These are phyloP conservation scores for Quambalaria eucalypti DNA, from an alignment of 1,284 basidiomycete species.

Conservation along the genomic window DNA sequence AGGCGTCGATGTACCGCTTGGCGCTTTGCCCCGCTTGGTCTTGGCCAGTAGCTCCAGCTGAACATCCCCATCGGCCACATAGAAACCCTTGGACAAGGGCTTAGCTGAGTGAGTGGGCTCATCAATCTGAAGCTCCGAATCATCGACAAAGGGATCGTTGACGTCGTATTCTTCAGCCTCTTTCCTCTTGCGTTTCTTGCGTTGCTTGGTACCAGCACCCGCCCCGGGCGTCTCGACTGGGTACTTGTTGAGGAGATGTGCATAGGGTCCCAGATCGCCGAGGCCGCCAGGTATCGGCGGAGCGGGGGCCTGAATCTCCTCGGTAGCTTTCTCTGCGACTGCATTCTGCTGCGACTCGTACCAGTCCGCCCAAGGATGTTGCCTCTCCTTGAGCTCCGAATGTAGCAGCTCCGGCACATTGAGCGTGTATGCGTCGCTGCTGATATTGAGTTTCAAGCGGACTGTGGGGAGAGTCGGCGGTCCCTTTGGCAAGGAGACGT, in stretches of 20 bases:
- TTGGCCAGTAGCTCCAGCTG: constrained; percentile 26
- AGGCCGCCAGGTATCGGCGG: constrained; percentile 12
- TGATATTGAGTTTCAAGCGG: constrained; percentile 8
- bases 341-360: constrained; percentile 19
- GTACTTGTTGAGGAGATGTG: constrained; percentile 8
- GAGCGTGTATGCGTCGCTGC: constrained; percentile 25
- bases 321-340: constrained; percentile 1
- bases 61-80: constrained; percentile 55
- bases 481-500: neutral
- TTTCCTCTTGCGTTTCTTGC: constrained; percentile 13
- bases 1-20: neutral
- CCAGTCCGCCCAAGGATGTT: constrained; percentile 36
- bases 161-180: constrained; percentile 62
- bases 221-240: constrained; percentile 6
- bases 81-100: constrained; percentile 88
- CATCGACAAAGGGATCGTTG: constrained; percentile 90
- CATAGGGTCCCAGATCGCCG: constrained; percentile 21
- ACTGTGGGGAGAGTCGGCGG: constrained; percentile 18
- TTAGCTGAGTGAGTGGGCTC: constrained; percentile 83
- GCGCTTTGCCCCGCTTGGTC: constrained; percentile 1
- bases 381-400: constrained; percentile 17
- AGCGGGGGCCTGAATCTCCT: constrained; percentile 9
- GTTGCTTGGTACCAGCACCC: constrained; percentile 13
- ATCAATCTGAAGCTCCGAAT: constrained; percentile 82
- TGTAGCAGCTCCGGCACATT: constrained; percentile 34